A percentile compares a stretch with the other conserved stretches of the same genome.
phyloP scores from a whole-genome alignment of 129 eudicot species.

The Lactuca saligna region DNA sequence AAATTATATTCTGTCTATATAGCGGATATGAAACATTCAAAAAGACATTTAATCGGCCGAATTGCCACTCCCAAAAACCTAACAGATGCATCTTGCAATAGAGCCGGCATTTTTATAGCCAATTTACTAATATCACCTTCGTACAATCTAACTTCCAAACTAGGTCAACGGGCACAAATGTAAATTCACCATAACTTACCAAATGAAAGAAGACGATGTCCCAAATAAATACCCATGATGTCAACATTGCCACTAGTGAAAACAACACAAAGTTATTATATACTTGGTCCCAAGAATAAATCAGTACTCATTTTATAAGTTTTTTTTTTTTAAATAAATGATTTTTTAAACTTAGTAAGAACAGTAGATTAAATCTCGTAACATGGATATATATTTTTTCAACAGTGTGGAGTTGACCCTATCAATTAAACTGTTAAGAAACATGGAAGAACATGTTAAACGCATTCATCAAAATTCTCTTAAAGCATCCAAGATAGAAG shows the following conservation, averaged over 20 bases:
- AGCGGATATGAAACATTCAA: background rate
- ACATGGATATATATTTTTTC: background rate
- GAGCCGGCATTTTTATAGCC: slow-evolving; percentile 6
- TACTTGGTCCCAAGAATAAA: background rate
- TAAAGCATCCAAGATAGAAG: background rate
- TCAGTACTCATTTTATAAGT: slow-evolving; percentile 3
- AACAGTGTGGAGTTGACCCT: background rate
- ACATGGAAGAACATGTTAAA: background rate
- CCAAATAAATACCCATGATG: background rate
- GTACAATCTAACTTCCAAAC: background rate
- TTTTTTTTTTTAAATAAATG: background rate
- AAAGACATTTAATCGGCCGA: slow-evolving; percentile 16
- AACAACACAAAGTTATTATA: background rate
- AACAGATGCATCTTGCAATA: background rate
- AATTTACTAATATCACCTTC: background rate
- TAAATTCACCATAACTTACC: background rate
- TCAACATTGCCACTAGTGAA: background rate
- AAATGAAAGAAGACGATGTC: background rate
- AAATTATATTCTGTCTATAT: background rate
- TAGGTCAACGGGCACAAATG: slow-evolving; percentile 4
- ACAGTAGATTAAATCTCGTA: background rate
- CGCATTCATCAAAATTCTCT: background rate
- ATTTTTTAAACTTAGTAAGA: background rate
- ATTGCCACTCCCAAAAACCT: slow-evolving; percentile 6
- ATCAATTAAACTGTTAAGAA: background rate